Conservation (phyloP, 176 grass and related monocot genomes). For the Avena atlantica region DNA sequence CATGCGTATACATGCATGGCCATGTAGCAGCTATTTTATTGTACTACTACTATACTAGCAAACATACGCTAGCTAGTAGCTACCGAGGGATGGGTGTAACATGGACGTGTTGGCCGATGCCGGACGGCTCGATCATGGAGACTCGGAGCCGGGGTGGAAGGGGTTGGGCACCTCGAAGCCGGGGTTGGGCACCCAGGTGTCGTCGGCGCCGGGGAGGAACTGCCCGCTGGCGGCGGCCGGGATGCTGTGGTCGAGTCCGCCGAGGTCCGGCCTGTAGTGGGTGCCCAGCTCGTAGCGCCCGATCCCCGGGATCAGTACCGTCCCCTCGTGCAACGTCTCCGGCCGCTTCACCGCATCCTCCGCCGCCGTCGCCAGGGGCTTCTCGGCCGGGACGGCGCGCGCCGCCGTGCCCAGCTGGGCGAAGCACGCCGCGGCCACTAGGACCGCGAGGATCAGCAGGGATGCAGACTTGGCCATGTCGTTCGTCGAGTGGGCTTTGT, state of each 20-base stretch:
- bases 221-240: slow-evolving; percentile 12
- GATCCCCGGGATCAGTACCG: too few relatives aligned
- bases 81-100: background rate
- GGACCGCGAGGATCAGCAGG: background rate
- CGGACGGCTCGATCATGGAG: slow-evolving; percentile 32
- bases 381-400: slow-evolving; percentile 7
- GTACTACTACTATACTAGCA: background rate
- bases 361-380: background rate
- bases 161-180: slow-evolving; percentile 91
- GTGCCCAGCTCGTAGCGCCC: too few relatives aligned
- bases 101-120: background rate
- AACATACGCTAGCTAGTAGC: slow-evolving; percentile 3
- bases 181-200: slow-evolving; percentile 87
- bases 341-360: slow-evolving; percentile 33
- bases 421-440: too few relatives aligned
- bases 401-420: too few relatives aligned
- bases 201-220: slow-evolving; percentile 74
- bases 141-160: slow-evolving; percentile 46
- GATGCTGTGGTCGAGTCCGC: slow-evolving; percentile 58
- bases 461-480: slow-evolving; percentile 14
- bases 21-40: slow-evolving; percentile 4
- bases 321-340: too few relatives aligned
- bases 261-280: slow-evolving; percentile 48
- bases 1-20: slow-evolving; percentile 1
- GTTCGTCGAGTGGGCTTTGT: background rate